A percentile compares a stretch with the other conserved stretches of the same genome.
Evolutionary conservation across 139 green algal species (phyloP).

Genomic region (Chlorella sorokiniana): DNA sequence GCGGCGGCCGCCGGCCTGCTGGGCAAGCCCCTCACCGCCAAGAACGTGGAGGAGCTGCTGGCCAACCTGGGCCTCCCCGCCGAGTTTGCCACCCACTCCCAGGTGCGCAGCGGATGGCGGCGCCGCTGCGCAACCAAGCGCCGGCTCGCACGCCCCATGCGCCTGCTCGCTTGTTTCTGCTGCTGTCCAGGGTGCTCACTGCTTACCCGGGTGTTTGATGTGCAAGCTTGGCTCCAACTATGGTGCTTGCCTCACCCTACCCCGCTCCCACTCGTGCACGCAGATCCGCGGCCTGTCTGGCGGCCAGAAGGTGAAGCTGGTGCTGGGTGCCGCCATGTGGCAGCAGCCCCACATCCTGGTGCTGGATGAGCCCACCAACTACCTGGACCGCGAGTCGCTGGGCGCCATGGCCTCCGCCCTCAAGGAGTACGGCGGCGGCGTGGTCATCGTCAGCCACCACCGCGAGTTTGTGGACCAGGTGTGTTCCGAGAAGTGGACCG

Average conservation of each 20-base stretch:
- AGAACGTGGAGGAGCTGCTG: conserved; percentile 90
- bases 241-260: neutral
- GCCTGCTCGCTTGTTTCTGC: too few species aligned
- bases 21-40: conserved; percentile 82
- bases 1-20: conserved; percentile 82
- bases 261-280: neutral
- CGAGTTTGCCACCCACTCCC: conserved; percentile 89
- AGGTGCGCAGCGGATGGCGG: neutral
- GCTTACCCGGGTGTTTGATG: too few species aligned
- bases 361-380: conserved; percentile 88
- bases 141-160: too few species aligned
- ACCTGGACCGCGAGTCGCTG: conserved; percentile 79
- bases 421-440: conserved; percentile 47
- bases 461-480: conserved; percentile 74
- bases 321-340: conserved; percentile 77
- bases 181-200: too few species aligned
- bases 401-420: conserved; percentile 70
- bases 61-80: conserved; percentile 86
- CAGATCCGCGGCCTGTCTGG: conserved; percentile 78
- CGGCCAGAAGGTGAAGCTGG: conserved; percentile 78
- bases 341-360: conserved; percentile 74
- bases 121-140: neutral
- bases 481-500: conserved; percentile 87
- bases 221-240: too few species aligned
- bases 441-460: conserved; percentile 84